Percentiles rank a stretch among this genome's conserved stretches.
phyloP scores from a whole-genome alignment of 805 yeast genomes.

The Peterozyma xylosa region DNA sequence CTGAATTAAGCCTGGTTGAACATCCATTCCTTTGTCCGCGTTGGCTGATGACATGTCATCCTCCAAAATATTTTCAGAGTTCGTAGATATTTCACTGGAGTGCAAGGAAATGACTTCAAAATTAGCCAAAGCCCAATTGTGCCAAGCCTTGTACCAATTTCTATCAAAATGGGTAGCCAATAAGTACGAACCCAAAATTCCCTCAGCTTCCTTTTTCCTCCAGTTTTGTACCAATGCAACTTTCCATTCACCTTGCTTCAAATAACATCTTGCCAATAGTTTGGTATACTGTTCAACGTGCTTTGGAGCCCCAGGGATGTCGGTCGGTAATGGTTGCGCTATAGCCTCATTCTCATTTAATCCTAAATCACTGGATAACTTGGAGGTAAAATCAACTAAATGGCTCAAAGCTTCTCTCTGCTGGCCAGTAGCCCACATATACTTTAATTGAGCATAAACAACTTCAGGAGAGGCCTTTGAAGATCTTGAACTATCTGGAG shows the following conservation, averaged over 20 bases:
- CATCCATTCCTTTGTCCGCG: conserved; percentile 13
- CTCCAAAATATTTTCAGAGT: conserved; percentile 8
- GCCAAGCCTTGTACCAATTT: conserved; percentile 98
- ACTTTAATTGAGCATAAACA: conserved; percentile 93
- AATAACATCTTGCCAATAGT: conserved; percentile 84
- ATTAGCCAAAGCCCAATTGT: conserved; percentile 97
- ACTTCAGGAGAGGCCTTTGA: conserved; percentile 94
- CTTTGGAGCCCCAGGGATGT: conserved; percentile 60
- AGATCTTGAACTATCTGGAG: conserved; percentile 40
- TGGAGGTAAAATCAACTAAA: conserved; percentile 81
- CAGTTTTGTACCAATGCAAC: conserved; percentile 72
- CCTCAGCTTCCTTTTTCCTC: conserved; percentile 66
- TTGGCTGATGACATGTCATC: conserved; percentile 6
- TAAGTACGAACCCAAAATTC: conserved; percentile 84
- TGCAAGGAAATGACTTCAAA: conserved; percentile 82
- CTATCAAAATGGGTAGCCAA: conserved; percentile 92
- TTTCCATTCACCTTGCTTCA: conserved; percentile 99
- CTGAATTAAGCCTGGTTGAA: conserved; percentile 52
- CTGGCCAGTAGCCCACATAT: conserved; percentile 94
- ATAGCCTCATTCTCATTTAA: conserved; percentile 82
- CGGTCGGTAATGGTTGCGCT: conserved; percentile 76
- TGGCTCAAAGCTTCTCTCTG: conserved; percentile 81
- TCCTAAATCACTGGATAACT: conserved; percentile 84
- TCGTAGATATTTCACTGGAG: conserved; percentile 16
- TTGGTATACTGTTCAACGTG: conserved; percentile 80